Percentiles rank a stretch among this genome's conserved stretches.
phyloP scores from a whole-genome alignment of 2,329 filamentous ascomycete genomes.

The Xenosphaeropsis pyriputrescens region DNA sequence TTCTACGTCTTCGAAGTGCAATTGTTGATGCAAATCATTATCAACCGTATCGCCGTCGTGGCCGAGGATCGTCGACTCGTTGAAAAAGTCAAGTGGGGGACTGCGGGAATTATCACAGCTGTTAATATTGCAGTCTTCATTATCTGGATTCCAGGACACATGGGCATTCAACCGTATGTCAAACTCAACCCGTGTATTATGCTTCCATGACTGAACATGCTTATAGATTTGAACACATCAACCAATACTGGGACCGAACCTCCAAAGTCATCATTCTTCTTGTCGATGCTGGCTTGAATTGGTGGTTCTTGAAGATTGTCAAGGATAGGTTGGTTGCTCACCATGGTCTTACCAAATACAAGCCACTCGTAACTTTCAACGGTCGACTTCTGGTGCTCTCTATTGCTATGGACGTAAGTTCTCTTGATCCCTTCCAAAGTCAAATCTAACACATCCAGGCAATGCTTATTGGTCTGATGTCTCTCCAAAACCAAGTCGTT shows the following conservation, averaged over 20 bases:
- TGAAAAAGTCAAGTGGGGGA: slow-evolving; percentile 12
- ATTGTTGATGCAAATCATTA: slow-evolving; percentile 35
- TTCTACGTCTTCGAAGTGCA: slow-evolving; percentile 31
- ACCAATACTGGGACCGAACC: slow-evolving; percentile 28
- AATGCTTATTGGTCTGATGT: slow-evolving; percentile 21
- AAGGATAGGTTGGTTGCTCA: slow-evolving; percentile 20
- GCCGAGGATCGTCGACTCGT: slow-evolving; percentile 9
- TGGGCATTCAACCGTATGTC: slow-evolving; percentile 7
- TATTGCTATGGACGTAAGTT: slow-evolving; percentile 21
- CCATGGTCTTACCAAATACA: slow-evolving; percentile 22
- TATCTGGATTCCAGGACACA: slow-evolving; percentile 34
- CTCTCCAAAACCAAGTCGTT: slow-evolving; percentile 19
- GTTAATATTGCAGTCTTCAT: slow-evolving; percentile 35
- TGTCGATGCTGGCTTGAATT: slow-evolving; percentile 32
- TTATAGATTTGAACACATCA: slow-evolving; percentile 3
- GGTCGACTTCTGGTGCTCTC: slow-evolving; percentile 22
- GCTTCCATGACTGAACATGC: neutral
- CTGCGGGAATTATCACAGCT: slow-evolving; percentile 21
- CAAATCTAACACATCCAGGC: slow-evolving; percentile 17
- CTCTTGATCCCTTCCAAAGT: slow-evolving; percentile 1
- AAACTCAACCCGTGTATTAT: slow-evolving; percentile 12
- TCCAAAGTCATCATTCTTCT: slow-evolving; percentile 34
- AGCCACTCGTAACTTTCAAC: slow-evolving; percentile 22
- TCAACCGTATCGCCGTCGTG: slow-evolving; percentile 34
- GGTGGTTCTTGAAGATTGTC: slow-evolving; percentile 30